Evolutionary conservation across 176 grass and related monocot species (phyloP).

Genomic region (Hsuehochloa calcarea): DNA sequence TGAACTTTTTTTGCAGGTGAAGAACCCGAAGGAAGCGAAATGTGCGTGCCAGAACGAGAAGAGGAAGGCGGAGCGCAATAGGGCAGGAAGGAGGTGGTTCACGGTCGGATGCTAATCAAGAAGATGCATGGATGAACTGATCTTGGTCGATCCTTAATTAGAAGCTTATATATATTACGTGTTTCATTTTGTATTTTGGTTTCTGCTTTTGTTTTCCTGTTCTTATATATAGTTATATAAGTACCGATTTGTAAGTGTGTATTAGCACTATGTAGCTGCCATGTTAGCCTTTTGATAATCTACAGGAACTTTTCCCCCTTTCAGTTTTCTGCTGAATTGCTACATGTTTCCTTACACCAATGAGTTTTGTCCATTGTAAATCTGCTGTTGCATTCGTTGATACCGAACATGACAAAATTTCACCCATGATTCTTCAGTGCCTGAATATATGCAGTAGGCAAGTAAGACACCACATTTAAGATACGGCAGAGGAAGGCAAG

Average conservation of each 20-base stretch:
- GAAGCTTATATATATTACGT: background rate
- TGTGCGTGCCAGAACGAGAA: constrained; percentile 34
- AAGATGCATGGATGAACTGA: background rate
- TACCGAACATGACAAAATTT: background rate
- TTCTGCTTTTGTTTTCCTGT: background rate
- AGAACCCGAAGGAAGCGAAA: constrained; percentile 35
- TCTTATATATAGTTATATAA: background rate
- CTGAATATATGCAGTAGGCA: background rate
- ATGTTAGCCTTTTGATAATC: background rate
- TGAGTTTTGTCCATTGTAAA: background rate
- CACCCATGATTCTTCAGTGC: background rate
- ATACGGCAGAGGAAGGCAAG: no score
- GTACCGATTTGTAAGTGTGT: background rate
- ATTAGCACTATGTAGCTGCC: background rate
- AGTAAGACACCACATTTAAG: no score
- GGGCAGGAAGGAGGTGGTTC: constrained; percentile 29
- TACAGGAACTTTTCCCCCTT: background rate
- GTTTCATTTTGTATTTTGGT: background rate
- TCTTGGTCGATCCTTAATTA: background rate
- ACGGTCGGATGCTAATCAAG: constrained; percentile 37
- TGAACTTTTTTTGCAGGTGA: background rate
- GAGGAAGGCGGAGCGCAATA: constrained; percentile 27
- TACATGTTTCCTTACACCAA: background rate
- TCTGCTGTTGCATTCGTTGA: background rate
- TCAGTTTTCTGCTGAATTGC: background rate